phyloP scores from a whole-genome alignment of 139 green algal genomes.

The Haematococcus lacustris region DNA sequence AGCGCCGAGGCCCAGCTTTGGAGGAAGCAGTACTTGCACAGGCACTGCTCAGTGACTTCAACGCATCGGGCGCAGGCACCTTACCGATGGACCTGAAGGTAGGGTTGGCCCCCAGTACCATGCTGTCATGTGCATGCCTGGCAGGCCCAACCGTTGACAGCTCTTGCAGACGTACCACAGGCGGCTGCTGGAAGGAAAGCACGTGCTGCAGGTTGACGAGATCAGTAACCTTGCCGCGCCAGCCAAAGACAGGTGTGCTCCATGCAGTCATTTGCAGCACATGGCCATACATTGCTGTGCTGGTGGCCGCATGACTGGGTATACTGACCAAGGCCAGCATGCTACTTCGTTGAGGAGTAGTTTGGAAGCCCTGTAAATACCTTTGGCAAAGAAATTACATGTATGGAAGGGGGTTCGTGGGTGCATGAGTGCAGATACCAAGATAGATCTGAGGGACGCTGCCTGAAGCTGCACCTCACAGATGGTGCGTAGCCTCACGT shows the following conservation, averaged over 20 bases:
- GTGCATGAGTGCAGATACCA: no score
- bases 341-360: no score
- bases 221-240: constrained; percentile 50
- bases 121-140: background rate
- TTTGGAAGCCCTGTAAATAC: no score
- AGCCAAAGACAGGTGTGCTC: constrained; percentile 44
- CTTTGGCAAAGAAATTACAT: no score
- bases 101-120: background rate
- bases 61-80: background rate
- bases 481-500: constrained; percentile 27
- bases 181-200: constrained; percentile 37
- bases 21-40: constrained; percentile 4
- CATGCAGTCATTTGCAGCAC: no score
- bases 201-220: constrained; percentile 71
- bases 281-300: no score
- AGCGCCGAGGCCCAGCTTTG: background rate
- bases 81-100: background rate
- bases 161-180: constrained; percentile 42
- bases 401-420: no score
- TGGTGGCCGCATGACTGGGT: no score
- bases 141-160: background rate
- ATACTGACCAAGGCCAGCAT: no score
- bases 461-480: constrained; percentile 62
- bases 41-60: constrained; percentile 8
- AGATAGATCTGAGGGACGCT: constrained; percentile 18